These are phyloP conservation scores for Aspergillus hortae DNA, from an alignment of 2,329 filamentous ascomycete species.

Conservation along the genomic window DNA sequence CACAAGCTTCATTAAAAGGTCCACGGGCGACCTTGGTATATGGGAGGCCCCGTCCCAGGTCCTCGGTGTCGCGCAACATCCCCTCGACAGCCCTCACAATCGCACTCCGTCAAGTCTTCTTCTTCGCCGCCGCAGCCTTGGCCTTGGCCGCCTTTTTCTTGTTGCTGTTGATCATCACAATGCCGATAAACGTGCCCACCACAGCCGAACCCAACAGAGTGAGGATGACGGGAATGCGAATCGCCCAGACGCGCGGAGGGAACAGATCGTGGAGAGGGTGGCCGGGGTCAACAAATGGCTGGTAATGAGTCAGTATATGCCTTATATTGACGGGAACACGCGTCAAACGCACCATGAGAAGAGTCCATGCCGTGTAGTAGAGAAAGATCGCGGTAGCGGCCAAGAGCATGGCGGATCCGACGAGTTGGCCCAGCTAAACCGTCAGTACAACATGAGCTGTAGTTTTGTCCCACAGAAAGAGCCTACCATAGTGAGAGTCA, in stretches of 20 bases:
- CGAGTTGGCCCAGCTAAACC: constrained; percentile 80
- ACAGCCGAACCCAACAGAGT: constrained; percentile 88
- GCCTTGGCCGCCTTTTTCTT: constrained; percentile 95
- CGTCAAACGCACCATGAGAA: constrained; percentile 74
- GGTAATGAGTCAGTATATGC: constrained; percentile 4
- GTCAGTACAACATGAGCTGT: constrained; percentile 5
- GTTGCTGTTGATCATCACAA: constrained; percentile 99
- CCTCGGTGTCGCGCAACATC: no score
- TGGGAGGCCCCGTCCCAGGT: no score
- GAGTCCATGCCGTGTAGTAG: constrained; percentile 97
- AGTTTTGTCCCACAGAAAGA: neutral
- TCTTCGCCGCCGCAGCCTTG: constrained; percentile 74
- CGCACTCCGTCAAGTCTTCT: constrained; percentile 66
- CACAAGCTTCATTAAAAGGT: neutral
- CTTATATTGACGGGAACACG: neutral
- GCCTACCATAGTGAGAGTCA: neutral
- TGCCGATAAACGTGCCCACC: constrained; percentile 89
- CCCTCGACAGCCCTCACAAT: neutral
- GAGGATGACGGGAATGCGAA: constrained; percentile 95
- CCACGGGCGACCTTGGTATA: no score
- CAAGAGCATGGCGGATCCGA: constrained; percentile 72
- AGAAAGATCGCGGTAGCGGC: constrained; percentile 69
- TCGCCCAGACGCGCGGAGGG: constrained; percentile 96
- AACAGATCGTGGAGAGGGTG: constrained; percentile 94
- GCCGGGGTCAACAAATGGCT: constrained; percentile 96